These are phyloP conservation scores for Tricholoma hemisulphureum DNA, from an alignment of 768 basidiomycete species.

Conservation along the genomic window DNA sequence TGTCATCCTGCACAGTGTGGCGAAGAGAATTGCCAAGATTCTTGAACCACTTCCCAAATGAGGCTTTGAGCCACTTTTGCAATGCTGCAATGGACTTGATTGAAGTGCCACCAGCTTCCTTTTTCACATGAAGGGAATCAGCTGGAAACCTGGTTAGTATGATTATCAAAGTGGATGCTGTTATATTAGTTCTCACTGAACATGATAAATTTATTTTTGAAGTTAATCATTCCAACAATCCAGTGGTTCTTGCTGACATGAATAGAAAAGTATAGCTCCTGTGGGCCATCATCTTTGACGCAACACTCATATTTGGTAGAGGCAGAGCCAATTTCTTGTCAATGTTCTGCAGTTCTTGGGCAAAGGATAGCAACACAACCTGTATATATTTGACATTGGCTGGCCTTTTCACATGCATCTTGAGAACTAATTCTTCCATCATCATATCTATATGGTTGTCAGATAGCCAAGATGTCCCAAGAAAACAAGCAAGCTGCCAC, in stretches of 20 bases:
- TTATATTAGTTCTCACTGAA: constrained; percentile 6
- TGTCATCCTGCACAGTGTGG: constrained; percentile 4
- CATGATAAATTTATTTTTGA: constrained; percentile 7
- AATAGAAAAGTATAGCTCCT: constrained; percentile 15
- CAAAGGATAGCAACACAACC: constrained; percentile 7
- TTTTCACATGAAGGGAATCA: too few species aligned
- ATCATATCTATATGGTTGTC: constrained; percentile 9
- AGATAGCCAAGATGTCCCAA: constrained; percentile 5
- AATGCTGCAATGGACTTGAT: neutral
- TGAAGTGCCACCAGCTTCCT: neutral
- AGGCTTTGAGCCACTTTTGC: constrained; percentile 4
- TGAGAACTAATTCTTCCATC: constrained; percentile 5
- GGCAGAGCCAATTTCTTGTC: too few species aligned
- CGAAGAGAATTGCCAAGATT: neutral
- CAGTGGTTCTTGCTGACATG: constrained; percentile 20
- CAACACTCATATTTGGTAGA: neutral
- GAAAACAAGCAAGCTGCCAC: constrained; percentile 2
- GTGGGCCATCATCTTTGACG: neutral
- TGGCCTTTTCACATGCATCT: constrained; percentile 2
- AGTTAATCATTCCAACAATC: constrained; percentile 16
- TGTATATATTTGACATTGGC: neutral
- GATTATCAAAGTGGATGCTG: too few species aligned
- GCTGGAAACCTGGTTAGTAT: too few species aligned
- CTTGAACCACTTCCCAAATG: neutral
- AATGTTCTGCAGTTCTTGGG: neutral